These are phyloP conservation scores for Ormosia emarginata DNA, from an alignment of 306 rosid species.

Conservation along the genomic window DNA sequence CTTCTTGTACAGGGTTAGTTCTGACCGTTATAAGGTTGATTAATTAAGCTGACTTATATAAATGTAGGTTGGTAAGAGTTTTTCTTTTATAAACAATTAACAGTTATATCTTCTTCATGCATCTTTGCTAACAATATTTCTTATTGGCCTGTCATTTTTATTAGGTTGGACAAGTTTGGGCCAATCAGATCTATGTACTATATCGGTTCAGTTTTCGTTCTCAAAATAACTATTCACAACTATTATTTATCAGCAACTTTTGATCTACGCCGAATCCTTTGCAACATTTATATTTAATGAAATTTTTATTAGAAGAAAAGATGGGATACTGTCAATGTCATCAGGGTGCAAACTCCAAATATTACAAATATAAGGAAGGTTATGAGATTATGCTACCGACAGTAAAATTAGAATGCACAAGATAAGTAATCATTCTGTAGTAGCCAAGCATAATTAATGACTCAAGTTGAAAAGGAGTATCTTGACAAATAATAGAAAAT, in stretches of 20 bases:
- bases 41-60: too few species aligned
- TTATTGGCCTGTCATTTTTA: too few species aligned
- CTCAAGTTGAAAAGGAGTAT: neutral
- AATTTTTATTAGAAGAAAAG: neutral
- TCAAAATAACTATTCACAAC: neutral
- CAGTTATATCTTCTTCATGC: too few species aligned
- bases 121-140: too few species aligned
- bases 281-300: neutral
- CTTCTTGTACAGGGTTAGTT: too few species aligned
- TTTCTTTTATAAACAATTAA: too few species aligned
- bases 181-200: neutral
- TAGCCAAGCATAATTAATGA: neutral
- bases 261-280: neutral
- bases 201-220: neutral
- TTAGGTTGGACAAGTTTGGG: too few species aligned
- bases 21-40: too few species aligned
- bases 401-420: neutral
- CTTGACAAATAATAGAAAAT: neutral
- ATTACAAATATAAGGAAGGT: neutral
- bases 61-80: too few species aligned
- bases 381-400: neutral
- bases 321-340: neutral
- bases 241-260: neutral
- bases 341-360: neutral
- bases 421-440: neutral